Base-by-base conservation (phyloP, 1,139 yeast species). In the Kodamaea arcana region DNA sequence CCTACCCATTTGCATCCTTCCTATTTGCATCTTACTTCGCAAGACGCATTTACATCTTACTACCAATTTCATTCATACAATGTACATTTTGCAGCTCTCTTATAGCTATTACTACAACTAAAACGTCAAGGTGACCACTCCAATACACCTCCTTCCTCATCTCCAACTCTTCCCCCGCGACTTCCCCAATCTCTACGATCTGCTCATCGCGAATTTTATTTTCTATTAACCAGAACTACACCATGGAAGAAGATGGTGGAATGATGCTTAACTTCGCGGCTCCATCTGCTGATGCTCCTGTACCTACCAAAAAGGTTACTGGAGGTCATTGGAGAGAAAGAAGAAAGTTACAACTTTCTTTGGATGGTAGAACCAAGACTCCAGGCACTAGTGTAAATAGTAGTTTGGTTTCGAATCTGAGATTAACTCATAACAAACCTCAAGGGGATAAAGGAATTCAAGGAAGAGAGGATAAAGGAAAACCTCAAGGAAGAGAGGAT, bases 241-340 rank as follows among this genome's bases (percentile, higher is more conserved):
- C 20, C 29, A 56, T 54, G 55, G 57, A 53, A 34, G 65, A 58
- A 17, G 90, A 82, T 56, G 84, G 78, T 55, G 92, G 83, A 9
- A 53, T 83, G 52, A 55, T 83, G 48, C 58, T 84, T 49, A 84
- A 84, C 54, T 80, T 84, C 52, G 71, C 79, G 29, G 56, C 65
- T 4, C 64, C 65, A 11, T 54, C 58, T 9, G 35, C 52, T 3
- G 23, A 12, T 30, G 40, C 28, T 25, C 28, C 17, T 9, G 32
- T 33, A n/a, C 38, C 33, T 14, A 38, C 37, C 43, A 43, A 39
- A 29, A 80, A 78, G 45, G 67, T 75, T 4, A 65, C 72, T 6
- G 92, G 94, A 21, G 94, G 94, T 6, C 72, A 72, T 48, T 84
- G 94, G 94, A 81, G 76, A 48, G 94, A 85, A 41, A 71, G 94